Conservation (phyloP, 164 flowering plant genomes). For the Dillenia suffruticosa region DNA sequence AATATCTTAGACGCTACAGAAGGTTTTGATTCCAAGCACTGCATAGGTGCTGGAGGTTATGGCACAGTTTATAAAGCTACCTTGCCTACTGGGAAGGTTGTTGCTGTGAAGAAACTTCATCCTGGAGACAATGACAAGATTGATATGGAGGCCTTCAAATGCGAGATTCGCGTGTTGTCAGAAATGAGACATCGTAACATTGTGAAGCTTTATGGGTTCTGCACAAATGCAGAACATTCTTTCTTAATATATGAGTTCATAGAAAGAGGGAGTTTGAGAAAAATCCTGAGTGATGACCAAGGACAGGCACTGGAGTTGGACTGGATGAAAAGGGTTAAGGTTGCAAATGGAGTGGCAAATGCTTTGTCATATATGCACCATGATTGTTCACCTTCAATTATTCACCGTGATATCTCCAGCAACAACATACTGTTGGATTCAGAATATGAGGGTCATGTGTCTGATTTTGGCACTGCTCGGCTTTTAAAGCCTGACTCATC, state of each 20-base stretch:
- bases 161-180: no score
- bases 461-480: conserved; percentile 7
- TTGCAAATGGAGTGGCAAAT: not conserved
- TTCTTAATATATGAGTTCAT: no score
- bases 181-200: no score
- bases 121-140: no score
- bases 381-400: conserved; percentile 5
- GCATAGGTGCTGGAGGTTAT: conserved; percentile 10
- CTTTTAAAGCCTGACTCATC: not conserved
- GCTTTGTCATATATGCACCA: conserved; percentile 10
- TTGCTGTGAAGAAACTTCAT: conserved; percentile 12
- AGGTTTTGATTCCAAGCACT: conserved; percentile 2
- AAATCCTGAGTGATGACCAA: not conserved
- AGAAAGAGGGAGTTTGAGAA: not conserved
- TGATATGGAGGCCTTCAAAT: no score
- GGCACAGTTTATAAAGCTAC: conserved; percentile 9
- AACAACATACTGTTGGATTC: no score
- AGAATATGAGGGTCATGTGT: not conserved
- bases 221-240: no score
- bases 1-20: conserved; percentile 5
- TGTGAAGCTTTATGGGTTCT: no score
- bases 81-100: not conserved
- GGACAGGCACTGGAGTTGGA: not conserved
- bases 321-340: conserved; percentile 3
- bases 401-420: conserved; percentile 7